phyloP scores from a whole-genome alignment of 495 filamentous ascomycete species.

The Beverwykella pulmonaria region DNA sequence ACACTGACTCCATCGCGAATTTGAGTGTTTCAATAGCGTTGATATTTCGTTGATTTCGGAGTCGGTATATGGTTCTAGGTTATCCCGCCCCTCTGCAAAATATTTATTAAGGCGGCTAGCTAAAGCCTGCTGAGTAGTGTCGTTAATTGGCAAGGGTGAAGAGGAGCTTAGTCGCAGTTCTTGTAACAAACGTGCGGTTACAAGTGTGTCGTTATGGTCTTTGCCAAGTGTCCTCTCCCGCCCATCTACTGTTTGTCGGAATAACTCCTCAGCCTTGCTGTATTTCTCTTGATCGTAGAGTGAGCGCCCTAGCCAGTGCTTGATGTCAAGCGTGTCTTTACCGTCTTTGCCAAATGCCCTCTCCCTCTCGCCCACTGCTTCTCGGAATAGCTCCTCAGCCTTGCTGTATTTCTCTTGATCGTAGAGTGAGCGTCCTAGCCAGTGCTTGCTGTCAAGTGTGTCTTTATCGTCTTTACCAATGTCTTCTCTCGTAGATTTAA shows the following conservation, averaged over 20 bases:
- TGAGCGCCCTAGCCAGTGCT: too few relatives aligned
- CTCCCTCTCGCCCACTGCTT: slow-evolving; percentile 10
- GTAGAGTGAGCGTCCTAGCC: too few relatives aligned
- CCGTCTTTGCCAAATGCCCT: slow-evolving; percentile 10
- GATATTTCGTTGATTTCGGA: slow-evolving; percentile 1
- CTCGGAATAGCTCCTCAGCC: slow-evolving; percentile 13
- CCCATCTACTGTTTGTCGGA: too few relatives aligned
- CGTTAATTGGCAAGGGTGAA: not conserved
- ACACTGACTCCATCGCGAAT: slow-evolving; percentile 18
- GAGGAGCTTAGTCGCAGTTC: not conserved
- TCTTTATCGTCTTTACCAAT: not conserved
- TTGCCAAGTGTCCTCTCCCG: too few relatives aligned
- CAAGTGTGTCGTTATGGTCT: slow-evolving; percentile 19
- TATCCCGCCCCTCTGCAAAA: not conserved
- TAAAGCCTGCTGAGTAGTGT: not conserved
- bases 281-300: too few relatives aligned
- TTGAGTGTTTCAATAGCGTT: not conserved
- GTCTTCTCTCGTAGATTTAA: not conserved
- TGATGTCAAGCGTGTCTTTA: too few relatives aligned
- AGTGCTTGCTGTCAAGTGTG: not conserved
- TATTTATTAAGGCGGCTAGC: not conserved
- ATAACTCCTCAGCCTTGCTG: too few relatives aligned
- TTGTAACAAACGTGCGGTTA: not conserved
- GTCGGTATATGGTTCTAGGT: not conserved
- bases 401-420: slow-evolving; percentile 10